Base-by-base conservation (phyloP, 1,284 basidiomycete species). In the Malassezia japonica region DNA sequence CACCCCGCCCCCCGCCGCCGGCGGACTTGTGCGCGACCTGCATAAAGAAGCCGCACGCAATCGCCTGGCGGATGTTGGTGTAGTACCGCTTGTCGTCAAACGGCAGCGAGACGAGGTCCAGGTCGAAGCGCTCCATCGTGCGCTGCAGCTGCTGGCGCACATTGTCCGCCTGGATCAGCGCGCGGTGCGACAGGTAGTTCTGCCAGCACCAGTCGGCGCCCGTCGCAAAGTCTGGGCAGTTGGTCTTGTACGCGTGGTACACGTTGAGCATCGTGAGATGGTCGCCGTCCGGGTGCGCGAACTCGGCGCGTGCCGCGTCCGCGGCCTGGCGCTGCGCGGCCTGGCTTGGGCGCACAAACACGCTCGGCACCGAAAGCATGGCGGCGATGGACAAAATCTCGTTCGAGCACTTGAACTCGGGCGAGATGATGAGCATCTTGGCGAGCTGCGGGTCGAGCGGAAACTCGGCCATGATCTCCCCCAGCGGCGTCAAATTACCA, bases 1-100 rank as follows among this genome's bases (percentile, higher is more conserved):
- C 47, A 31, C 62, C 62, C 36, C 62, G 61, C 47, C 56, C 62
- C 36, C 65, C 64, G n/a, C 59, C 59, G 12, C 50, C 50, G 6
- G 39, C 34, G 4, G 61, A 57, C 73, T 87, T 88, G 75, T 95
- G 89, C 5, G 91, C 92, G 7, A 92, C 83, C 73, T 96, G 92
- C 92, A 95, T 95, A 77, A 98, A 99, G 79, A 89, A 98, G 21
- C 91, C 92, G 67, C 85, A 87, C 0, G 87, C 84, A 37, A 98
- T 78, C 1, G 86, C 84, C 74, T 85, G 83, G 25, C 87, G 82
- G 54, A 98, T 84, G 64, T 86, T 85, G 53, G 77, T 68, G 75
- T 83, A 87, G 68, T 87, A 82, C 67, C 83, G 85, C 71, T 81
- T 81, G 74, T 86, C 82, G 66, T 95, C 86, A 55, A 76, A 76